These are phyloP conservation scores for Chalciporus sphaerocephalus DNA, from an alignment of 768 basidiomycete species.

Conservation along the genomic window DNA sequence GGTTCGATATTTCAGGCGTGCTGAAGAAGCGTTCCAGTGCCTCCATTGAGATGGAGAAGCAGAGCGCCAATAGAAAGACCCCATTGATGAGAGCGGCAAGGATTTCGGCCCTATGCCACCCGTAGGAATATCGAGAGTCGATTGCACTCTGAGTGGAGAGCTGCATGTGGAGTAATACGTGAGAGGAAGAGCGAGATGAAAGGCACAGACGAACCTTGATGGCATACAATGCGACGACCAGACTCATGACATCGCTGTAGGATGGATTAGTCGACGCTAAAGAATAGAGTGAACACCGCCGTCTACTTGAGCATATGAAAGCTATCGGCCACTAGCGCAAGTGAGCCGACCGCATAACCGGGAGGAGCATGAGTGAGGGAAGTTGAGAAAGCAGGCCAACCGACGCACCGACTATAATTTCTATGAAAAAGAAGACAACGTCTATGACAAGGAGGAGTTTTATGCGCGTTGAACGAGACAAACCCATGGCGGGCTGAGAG, in stretches of 20 bases:
- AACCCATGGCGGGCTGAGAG: conserved; percentile 21
- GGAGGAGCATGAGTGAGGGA: conserved; percentile 14
- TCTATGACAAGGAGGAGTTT: conserved; percentile 80
- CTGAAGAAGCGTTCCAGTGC: conserved; percentile 88
- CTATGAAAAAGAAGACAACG: conserved; percentile 79
- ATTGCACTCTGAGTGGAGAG: conserved; percentile 55
- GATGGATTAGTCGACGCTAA: conserved; percentile 10
- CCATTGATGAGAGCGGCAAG: conserved; percentile 94
- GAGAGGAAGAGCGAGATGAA: conserved; percentile 5
- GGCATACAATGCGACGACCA: conserved; percentile 92
- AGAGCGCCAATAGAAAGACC: conserved; percentile 93
- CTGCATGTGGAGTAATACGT: conserved; percentile 35
- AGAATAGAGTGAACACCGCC: conserved; percentile 21
- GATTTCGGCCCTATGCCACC: conserved; percentile 98
- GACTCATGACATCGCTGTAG: conserved; percentile 89
- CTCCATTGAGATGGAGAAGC: conserved; percentile 93
- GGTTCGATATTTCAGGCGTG: conserved; percentile 83
- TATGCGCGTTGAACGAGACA: conserved; percentile 71
- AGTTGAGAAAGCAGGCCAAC: conserved; percentile 9
- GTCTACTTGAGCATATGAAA: conserved; percentile 98
- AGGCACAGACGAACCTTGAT: conserved; percentile 56
- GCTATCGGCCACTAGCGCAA: conserved; percentile 92
- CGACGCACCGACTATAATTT: conserved; percentile 68
- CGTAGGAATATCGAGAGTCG: conserved; percentile 87
- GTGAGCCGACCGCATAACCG: conserved; percentile 95